A percentile compares a stretch with the other conserved stretches of the same genome.
Conservation (phyloP, 2,329 filamentous ascomycete genomes). For the Hypoxylon sp. region DNA sequence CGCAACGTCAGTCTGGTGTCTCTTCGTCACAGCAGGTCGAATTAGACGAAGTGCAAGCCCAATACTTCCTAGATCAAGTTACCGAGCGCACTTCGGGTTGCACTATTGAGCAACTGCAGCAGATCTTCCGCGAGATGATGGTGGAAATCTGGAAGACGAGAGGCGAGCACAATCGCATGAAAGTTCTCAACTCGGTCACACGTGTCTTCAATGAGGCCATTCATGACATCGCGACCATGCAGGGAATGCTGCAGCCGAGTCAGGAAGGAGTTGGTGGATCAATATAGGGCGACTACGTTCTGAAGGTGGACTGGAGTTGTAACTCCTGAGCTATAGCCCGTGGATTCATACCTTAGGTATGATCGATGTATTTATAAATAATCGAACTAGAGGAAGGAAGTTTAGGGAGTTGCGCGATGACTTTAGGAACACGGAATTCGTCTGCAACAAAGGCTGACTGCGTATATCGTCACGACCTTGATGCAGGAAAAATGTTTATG, state of each 20-base stretch:
- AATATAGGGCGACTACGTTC: neutral
- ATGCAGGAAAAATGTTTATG: constrained; percentile 26
- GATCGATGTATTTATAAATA: constrained; percentile 36
- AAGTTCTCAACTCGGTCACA: constrained; percentile 73
- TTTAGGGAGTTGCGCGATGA: constrained; percentile 1
- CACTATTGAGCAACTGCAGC: constrained; percentile 93
- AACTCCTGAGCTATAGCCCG: constrained; percentile 1
- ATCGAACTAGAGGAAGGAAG: constrained; percentile 7
- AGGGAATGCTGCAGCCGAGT: constrained; percentile 60
- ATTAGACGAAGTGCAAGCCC: constrained; percentile 64
- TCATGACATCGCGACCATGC: constrained; percentile 72
- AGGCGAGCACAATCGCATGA: constrained; percentile 84
- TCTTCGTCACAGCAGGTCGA: constrained; percentile 62
- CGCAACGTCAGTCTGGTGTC: constrained; percentile 48
- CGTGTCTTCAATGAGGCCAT: constrained; percentile 83
- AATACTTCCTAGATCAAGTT: constrained; percentile 72
- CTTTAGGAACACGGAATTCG: constrained; percentile 10
- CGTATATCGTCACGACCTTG: constrained; percentile 6
- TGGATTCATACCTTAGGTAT: neutral
- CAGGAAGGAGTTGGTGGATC: constrained; percentile 50
- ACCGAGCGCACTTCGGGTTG: constrained; percentile 79
- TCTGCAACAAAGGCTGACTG: constrained; percentile 8
- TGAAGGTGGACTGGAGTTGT: neutral
- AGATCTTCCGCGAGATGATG: constrained; percentile 92
- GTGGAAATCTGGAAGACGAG: constrained; percentile 85